Evolutionary conservation across 2,329 filamentous ascomycete genomes (phyloP).

Genomic region (Fusarium coffeatum): DNA sequence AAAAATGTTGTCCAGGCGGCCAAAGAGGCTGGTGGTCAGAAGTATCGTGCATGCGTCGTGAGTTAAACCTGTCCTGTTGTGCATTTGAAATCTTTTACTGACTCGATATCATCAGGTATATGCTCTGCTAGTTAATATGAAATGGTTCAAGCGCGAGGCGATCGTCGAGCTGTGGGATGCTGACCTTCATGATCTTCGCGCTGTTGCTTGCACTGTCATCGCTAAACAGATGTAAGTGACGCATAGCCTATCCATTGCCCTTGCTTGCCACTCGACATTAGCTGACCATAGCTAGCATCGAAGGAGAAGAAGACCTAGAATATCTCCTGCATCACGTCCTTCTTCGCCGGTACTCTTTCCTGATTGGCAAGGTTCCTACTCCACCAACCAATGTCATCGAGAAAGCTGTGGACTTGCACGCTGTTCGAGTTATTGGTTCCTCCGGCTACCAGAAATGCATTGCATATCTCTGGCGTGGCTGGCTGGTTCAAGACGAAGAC

Average conservation of each 20-base stretch:
- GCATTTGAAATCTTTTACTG: background rate
- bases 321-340: constrained; percentile 85
- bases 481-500: constrained; percentile 95
- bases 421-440: constrained; percentile 86
- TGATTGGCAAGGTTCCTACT: constrained; percentile 77
- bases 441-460: constrained; percentile 98
- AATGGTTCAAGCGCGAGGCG: constrained; percentile 84
- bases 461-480: constrained; percentile 90
- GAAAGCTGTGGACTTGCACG: constrained; percentile 92
- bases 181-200: constrained; percentile 81
- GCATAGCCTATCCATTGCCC: background rate
- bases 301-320: constrained; percentile 80
- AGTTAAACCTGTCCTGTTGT: constrained; percentile 13
- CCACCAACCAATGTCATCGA: constrained; percentile 89
- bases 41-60: constrained; percentile 81
- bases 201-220: constrained; percentile 88
- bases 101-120: constrained; percentile 63
- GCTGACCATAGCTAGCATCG: constrained; percentile 71
- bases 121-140: constrained; percentile 77
- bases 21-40: constrained; percentile 79
- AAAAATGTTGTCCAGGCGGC: constrained; percentile 81
- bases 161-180: constrained; percentile 90
- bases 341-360: constrained; percentile 87
- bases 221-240: constrained; percentile 77
- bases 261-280: background rate